Evolutionary conservation across 441 rosid species (phyloP), one percentile per base, ranked within the genome.

Genomic region (Populus trichocarpa): DNA sequence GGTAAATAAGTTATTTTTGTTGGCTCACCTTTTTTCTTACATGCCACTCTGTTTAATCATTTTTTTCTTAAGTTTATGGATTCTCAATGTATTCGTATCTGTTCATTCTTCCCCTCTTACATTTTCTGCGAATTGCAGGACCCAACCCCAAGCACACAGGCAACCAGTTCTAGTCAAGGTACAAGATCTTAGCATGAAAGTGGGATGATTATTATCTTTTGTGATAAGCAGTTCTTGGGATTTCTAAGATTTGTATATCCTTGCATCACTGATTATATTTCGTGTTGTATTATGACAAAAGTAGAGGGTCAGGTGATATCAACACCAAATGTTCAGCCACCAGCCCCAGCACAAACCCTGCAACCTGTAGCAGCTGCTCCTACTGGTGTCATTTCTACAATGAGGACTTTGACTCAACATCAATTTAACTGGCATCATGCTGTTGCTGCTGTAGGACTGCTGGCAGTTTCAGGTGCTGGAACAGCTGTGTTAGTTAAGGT

Each of bases 391-490:
- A 69, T 83, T 79, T 82, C 91, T 4, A 77, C 89, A 40, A 71
- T 18, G n/a, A 85, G 85, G 67, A 74, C 86, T 16, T 81, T 84
- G 77, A 67, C 87, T 12, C 78, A 64, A 35, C 67, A 72, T 9
- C 86, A 80, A 28, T 90, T 91, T 87, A 91, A 87, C 74, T 96
- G 97, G 98, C 91, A 89, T 81, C 96, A 96, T 87, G 97, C 92
- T 79, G 78, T 87, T 86, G 74, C 83, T 81, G 94, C 95, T 76
- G 85, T 96, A 18, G 98, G 98, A 70, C 72, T 90, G 35, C 78
- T 96, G 77, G 97, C 98, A 28, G 93, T 84, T 69, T 92, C 98
- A 69, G 96, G 98, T 85, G 97, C 95, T 71, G 97, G 98, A 75
- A 88, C 96, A 28, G 94, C 89, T 81, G 80, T 94, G 61, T 81